These are phyloP conservation scores for Hylodesmum podocarpum DNA, from an alignment of 306 rosid species.

Conservation along the genomic window DNA sequence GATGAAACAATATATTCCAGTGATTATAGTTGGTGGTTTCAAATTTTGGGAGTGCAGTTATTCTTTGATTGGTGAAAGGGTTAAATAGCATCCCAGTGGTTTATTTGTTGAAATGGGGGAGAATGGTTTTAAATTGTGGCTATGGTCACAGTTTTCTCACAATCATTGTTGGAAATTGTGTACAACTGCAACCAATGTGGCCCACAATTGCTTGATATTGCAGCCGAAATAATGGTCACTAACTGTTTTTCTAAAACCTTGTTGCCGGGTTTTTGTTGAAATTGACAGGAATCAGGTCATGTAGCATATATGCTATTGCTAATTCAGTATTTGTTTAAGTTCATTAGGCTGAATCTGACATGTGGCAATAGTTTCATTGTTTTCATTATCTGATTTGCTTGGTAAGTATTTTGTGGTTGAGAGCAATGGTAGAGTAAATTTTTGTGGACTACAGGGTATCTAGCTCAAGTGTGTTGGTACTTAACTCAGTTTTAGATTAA, in stretches of 20 bases:
- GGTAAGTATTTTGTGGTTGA: neutral
- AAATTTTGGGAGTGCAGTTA: neutral
- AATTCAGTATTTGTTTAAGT: neutral
- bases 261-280: conserved; percentile 1
- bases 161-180: neutral
- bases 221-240: neutral
- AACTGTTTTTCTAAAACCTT: neutral
- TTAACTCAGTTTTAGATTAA: neutral
- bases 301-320: neutral
- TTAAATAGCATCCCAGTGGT: neutral
- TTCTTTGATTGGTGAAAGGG: neutral
- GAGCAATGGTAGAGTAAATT: neutral
- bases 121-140: neutral
- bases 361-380: neutral
- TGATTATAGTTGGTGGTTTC: neutral
- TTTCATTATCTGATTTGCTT: neutral
- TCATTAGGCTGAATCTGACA: neutral
- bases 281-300: neutral
- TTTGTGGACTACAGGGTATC: neutral
- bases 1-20: neutral
- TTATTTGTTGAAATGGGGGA: neutral
- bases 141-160: neutral
- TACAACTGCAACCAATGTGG: neutral
- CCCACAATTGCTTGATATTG: neutral
- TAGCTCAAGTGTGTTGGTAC: conserved; percentile 5